A percentile compares a stretch with the other conserved stretches of the same genome.
phyloP scores from a whole-genome alignment of 768 basidiomycete genomes.

The Hericium alpestre region DNA sequence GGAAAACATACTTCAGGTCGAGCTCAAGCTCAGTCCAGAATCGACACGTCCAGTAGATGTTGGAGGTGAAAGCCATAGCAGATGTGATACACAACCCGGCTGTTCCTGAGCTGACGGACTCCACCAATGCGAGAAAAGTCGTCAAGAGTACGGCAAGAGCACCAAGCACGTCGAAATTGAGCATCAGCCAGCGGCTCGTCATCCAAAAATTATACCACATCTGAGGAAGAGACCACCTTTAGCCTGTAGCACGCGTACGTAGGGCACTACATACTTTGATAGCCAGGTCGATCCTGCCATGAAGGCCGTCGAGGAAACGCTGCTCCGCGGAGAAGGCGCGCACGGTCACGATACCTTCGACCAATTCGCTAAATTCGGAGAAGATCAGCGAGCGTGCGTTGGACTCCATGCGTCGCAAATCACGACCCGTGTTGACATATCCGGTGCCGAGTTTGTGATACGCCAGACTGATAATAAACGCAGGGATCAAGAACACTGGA shows the following conservation, averaged over 20 bases:
- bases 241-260: background rate
- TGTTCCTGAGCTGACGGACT: constrained; percentile 46
- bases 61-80: constrained; percentile 49
- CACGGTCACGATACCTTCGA: constrained; percentile 86
- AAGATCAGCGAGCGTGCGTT: constrained; percentile 79
- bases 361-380: constrained; percentile 69
- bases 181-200: constrained; percentile 76
- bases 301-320: constrained; percentile 66
- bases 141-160: constrained; percentile 68
- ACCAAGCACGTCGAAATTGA: constrained; percentile 76
- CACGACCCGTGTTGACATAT: constrained; percentile 72
- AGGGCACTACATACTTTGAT: constrained; percentile 41
- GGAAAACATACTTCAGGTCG: constrained; percentile 53
- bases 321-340: constrained; percentile 80
- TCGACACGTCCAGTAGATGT: constrained; percentile 41
- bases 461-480: constrained; percentile 56
- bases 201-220: constrained; percentile 89
- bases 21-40: constrained; percentile 52
- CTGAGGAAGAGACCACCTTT: constrained; percentile 20
- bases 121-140: constrained; percentile 64
- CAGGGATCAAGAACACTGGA: constrained; percentile 76
- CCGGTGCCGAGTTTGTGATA: constrained; percentile 67
- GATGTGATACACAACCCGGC: constrained; percentile 72
- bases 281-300: constrained; percentile 62
- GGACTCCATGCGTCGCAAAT: constrained; percentile 83